Evolutionary conservation across 106 monocot species (phyloP).

Genomic region (Narthecium ossifragum): DNA sequence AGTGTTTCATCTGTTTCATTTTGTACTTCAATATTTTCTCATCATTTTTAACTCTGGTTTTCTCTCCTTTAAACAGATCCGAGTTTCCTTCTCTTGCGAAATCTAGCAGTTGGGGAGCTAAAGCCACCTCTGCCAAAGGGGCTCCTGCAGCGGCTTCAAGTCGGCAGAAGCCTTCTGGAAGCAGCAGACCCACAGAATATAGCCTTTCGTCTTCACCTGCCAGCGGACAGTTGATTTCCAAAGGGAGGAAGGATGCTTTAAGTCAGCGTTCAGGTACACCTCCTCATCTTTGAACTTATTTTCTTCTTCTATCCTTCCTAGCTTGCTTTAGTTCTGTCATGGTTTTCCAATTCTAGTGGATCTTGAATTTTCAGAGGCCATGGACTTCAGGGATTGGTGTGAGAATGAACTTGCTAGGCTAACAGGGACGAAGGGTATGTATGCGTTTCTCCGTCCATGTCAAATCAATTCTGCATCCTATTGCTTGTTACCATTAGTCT

Average conservation of each 20-base stretch:
- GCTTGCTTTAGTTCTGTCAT: too few relatives aligned
- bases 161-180: slow-evolving; percentile 34
- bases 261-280: slow-evolving; percentile 50
- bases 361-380: slow-evolving; percentile 61
- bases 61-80: slow-evolving; percentile 22
- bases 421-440: slow-evolving; percentile 78
- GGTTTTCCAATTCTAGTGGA: background rate
- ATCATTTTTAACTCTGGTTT: background rate
- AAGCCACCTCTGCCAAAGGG: slow-evolving; percentile 26
- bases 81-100: slow-evolving; percentile 52
- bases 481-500: too few relatives aligned
- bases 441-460: slow-evolving; percentile 24
- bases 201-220: slow-evolving; percentile 19
- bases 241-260: slow-evolving; percentile 38
- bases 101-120: slow-evolving; percentile 31
- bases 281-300: background rate
- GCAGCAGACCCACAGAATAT: slow-evolving; percentile 13
- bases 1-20: too few relatives aligned
- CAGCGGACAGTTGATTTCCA: slow-evolving; percentile 23
- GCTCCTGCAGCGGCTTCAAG: slow-evolving; percentile 11
- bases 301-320: background rate
- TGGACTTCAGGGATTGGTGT: slow-evolving; percentile 92
- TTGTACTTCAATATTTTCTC: too few relatives aligned
- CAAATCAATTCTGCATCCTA: background rate
- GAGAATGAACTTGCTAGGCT: slow-evolving; percentile 66